Base-by-base conservation (phyloP, 75 land plant species). In the Gnetum montanum region DNA sequence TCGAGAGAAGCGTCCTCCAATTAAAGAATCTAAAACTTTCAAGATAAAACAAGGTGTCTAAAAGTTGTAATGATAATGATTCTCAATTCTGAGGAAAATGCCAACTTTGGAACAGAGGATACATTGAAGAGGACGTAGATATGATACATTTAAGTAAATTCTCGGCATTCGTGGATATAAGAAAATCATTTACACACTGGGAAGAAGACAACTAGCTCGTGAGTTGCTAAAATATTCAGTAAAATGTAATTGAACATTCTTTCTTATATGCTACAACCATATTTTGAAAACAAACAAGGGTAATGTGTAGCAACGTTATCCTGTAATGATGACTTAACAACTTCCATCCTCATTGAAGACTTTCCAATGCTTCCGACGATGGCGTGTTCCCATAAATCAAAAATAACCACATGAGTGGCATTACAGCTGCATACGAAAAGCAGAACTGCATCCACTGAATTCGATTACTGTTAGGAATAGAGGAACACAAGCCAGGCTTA, bases 321-420 rank as follows among this genome's bases (percentile, higher is more conserved):
- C 25, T 31, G 24, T 31, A 52, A 8, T 19, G 55, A 52, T 31
- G 55, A 52, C 33, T 52, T 36, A 52, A 52, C 55, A 52, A 52
- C 35, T 20, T 20, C 36, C 55, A 52, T 52, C 55, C 55, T 52
- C 55, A 52, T 52, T 33, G 37, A 33, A 0, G 55, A 52, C 37
- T 52, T 52, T 25, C 55, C 55, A 52, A 52, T 52, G 8, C 55
- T 52, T 33, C 36, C 55, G 24, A 52, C 36, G 33, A 52, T 52
- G 25, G 36, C 25, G 33, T 52, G 3, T 33, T 33, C 55, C 55
- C 36, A 52, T 52, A 52, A 30, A 52, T 52, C 55, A 30, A 52
- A 30, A 11, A 33, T 33, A 25, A 22, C 4, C 33, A 4, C 18
- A 52, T 52, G 7, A 18, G 25, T 31, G 36, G 37, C 10, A 52